These are phyloP conservation scores for Zygotorulaspora chibaensis DNA, from an alignment of 805 yeast species.

Conservation along the genomic window DNA sequence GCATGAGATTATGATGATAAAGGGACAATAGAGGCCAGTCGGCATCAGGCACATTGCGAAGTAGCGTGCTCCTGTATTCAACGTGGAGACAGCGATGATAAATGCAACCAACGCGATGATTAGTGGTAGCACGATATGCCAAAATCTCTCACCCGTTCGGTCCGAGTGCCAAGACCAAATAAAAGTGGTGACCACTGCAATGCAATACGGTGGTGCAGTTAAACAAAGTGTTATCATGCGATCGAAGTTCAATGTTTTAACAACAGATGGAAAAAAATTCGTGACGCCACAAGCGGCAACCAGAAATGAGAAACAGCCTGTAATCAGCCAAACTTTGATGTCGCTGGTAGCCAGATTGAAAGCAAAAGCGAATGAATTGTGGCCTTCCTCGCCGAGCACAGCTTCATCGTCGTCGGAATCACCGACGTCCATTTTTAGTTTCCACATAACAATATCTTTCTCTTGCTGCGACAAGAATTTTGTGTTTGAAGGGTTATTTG, in stretches of 20 bases:
- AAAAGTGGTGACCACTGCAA: slow-evolving; percentile 49
- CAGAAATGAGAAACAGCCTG: slow-evolving; percentile 40
- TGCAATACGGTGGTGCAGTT: slow-evolving; percentile 55
- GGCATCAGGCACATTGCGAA: slow-evolving; percentile 59
- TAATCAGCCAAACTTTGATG: slow-evolving; percentile 45
- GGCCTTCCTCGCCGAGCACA: slow-evolving; percentile 9
- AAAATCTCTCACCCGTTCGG: slow-evolving; percentile 50
- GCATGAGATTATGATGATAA: slow-evolving; percentile 51
- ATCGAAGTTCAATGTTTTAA: slow-evolving; percentile 49
- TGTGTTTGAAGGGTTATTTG: slow-evolving; percentile 51
- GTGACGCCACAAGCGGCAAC: slow-evolving; percentile 61
- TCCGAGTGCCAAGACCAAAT: slow-evolving; percentile 55
- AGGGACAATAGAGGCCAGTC: slow-evolving; percentile 51
- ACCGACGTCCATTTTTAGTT: slow-evolving; percentile 26
- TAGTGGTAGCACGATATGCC: slow-evolving; percentile 45
- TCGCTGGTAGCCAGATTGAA: slow-evolving; percentile 39
- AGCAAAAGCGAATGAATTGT: slow-evolving; percentile 36
- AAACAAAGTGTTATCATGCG: slow-evolving; percentile 49
- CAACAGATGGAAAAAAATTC: slow-evolving; percentile 59
- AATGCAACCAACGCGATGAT: slow-evolving; percentile 40
- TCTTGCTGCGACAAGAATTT: slow-evolving; percentile 44
- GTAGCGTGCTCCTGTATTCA: slow-evolving; percentile 53
- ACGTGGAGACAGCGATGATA: slow-evolving; percentile 42
- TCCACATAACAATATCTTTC: slow-evolving; percentile 36
- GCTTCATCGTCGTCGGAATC: slow-evolving; percentile 27